Percentiles rank a stretch among this genome's conserved stretches.
phyloP scores from a whole-genome alignment of 495 filamentous ascomycete species.

The Hypoxylon crocopeplum region DNA sequence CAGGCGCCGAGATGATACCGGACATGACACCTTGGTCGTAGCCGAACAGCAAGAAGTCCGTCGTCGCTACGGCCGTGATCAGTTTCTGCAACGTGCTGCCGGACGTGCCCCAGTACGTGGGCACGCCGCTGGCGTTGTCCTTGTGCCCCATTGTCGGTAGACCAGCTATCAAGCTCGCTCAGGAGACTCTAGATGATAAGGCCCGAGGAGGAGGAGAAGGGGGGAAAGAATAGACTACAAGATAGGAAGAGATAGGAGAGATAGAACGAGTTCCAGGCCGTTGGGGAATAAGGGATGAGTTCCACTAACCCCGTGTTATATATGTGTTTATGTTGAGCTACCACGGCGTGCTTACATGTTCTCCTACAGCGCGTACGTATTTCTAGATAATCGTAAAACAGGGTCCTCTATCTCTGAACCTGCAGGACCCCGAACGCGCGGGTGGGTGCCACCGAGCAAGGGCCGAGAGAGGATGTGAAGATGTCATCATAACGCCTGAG shows the following conservation, averaged over 20 bases:
- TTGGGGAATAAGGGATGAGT: conserved; percentile 17
- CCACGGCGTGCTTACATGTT: conserved; percentile 10
- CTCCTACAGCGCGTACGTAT: conserved; percentile 8
- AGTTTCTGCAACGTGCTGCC: conserved; percentile 17
- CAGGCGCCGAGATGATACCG: conserved; percentile 48
- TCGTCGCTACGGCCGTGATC: conserved; percentile 61
- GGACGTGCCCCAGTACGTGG: conserved; percentile 35
- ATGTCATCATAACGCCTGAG: conserved; percentile 33
- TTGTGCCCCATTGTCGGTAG: conserved; percentile 28
- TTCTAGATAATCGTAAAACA: conserved; percentile 26
- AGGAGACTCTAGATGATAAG: conserved; percentile 5
- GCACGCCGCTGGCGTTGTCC: conserved; percentile 29
- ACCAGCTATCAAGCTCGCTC: conserved; percentile 11
- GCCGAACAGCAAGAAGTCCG: conserved; percentile 50
- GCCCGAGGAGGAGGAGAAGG: conserved; percentile 2
- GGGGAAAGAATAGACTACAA: background rate
- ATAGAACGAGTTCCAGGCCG: conserved; percentile 29
- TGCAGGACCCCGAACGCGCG: conserved; percentile 4
- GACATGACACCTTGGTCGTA: conserved; percentile 59
- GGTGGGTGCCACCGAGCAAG: conserved; percentile 36
- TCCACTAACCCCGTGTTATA: conserved; percentile 28
- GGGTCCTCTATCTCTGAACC: conserved; percentile 10
- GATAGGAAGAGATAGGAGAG: conserved; percentile 4
- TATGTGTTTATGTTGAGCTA: conserved; percentile 21
- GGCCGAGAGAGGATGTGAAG: conserved; percentile 31